These are phyloP conservation scores for Podila verticillata DNA, from an alignment of 192 early-diverging fungal species.

Conservation along the genomic window DNA sequence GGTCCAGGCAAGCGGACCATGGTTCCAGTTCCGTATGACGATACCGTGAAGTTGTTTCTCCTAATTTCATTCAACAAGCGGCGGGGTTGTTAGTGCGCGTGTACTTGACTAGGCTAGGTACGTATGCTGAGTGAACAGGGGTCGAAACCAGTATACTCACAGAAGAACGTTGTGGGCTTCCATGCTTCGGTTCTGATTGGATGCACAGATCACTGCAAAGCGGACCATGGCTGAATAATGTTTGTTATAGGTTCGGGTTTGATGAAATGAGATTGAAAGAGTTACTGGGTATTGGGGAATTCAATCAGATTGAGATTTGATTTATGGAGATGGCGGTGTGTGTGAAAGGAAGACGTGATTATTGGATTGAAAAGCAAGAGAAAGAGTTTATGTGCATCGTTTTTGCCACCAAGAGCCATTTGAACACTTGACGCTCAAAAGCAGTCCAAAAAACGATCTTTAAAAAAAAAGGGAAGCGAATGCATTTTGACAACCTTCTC, in stretches of 20 bases:
- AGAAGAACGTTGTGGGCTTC: slow-evolving; percentile 87
- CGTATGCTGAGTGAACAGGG: neutral
- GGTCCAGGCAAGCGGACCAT: slow-evolving; percentile 92
- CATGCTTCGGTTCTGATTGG: slow-evolving; percentile 98
- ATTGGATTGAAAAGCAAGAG: too few relatives aligned
- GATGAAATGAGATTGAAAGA: neutral
- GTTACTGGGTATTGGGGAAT: neutral
- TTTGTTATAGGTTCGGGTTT: neutral
- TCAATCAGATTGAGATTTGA: too few relatives aligned
- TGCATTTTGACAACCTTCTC: neutral
- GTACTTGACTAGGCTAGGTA: neutral
- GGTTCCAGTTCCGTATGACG: slow-evolving; percentile 92
- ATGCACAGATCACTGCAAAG: slow-evolving; percentile 95
- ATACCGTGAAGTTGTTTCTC: slow-evolving; percentile 81
- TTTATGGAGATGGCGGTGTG: too few relatives aligned
- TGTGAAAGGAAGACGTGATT: too few relatives aligned
- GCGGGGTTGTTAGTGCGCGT: neutral
- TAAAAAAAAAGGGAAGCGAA: too few relatives aligned
- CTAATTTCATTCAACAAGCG: slow-evolving; percentile 18
- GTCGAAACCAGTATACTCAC: slow-evolving; percentile 56
- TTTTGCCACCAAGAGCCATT: too few relatives aligned
- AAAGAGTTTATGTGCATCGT: too few relatives aligned
- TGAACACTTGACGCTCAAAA: too few relatives aligned
- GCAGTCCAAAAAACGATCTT: too few relatives aligned
- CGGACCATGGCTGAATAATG: slow-evolving; percentile 64